Conservation (phyloP, 73 alveolate genomes). For the Stentor coeruleus region DNA sequence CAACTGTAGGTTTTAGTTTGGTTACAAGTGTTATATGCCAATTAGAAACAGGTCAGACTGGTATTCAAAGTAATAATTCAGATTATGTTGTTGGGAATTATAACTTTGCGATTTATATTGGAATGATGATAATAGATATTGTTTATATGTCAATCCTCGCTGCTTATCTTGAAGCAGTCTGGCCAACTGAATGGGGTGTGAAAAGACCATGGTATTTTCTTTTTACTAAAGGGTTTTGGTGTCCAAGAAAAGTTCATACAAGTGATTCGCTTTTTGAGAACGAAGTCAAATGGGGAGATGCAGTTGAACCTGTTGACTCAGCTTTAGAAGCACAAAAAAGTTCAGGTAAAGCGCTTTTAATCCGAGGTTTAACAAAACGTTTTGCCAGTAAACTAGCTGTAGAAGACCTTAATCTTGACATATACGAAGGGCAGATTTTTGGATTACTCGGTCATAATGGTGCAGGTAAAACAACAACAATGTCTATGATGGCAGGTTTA, state of each 20-base stretch:
- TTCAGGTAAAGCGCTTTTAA: conserved; percentile 7
- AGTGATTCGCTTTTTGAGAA: conserved; percentile 8
- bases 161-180: conserved; percentile 61
- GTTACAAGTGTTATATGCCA: conserved; percentile 55
- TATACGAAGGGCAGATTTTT: conserved; percentile 30
- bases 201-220: conserved; percentile 62
- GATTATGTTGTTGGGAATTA: conserved; percentile 43
- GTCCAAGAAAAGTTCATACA: conserved; percentile 37
- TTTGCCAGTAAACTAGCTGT: conserved; percentile 48
- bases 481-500: conserved; percentile 76
- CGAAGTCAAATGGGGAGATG: conserved; percentile 25
- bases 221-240: conserved; percentile 48
- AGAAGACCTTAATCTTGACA: conserved; percentile 17
- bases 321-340: conserved; percentile 43
- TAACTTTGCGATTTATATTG: conserved; percentile 35
- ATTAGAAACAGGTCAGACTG: conserved; percentile 57
- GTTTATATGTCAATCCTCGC: conserved; percentile 49
- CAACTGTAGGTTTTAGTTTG: conserved; percentile 63
- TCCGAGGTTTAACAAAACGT: conserved; percentile 29
- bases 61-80: conserved; percentile 46
- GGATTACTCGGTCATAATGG: no score
- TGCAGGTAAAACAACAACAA: no score
- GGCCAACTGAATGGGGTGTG: conserved; percentile 73
- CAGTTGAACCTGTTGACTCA: conserved; percentile 32
- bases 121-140: conserved; percentile 51